Conservation (phyloP, 345 rosid species). For the Melaleuca quinquenervia region DNA sequence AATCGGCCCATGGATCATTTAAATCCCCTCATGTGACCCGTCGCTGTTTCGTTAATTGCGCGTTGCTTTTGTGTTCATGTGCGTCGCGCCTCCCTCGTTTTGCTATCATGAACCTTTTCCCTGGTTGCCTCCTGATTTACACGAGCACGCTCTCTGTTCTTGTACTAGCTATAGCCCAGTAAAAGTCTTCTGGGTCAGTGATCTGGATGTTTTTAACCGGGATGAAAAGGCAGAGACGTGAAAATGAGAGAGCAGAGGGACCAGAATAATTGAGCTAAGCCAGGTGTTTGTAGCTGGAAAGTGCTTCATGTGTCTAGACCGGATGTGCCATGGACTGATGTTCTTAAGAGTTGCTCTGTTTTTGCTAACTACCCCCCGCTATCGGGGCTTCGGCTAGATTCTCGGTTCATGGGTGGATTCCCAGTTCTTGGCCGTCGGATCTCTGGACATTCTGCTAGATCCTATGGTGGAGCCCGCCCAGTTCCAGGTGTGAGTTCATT, state of each 20-base stretch:
- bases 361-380: neutral
- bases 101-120: neutral
- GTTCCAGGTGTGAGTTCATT: neutral
- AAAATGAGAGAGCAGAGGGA: neutral
- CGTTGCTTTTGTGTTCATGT: neutral
- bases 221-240: neutral
- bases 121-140: neutral
- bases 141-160: neutral
- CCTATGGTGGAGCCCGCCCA: neutral
- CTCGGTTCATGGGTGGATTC: neutral
- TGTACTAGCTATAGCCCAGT: neutral
- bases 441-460: neutral
- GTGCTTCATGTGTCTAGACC: neutral
- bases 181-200: neutral
- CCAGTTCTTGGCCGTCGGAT: neutral
- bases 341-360: neutral
- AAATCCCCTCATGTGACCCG: neutral
- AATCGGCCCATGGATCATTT: conserved; percentile 10
- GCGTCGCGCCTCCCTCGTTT: neutral
- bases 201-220: neutral
- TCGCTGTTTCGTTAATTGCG: neutral
- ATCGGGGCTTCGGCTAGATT: neutral
- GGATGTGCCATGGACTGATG: neutral
- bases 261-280: neutral
- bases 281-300: neutral